Percentiles rank a stretch among this genome's conserved stretches.
phyloP scores from a whole-genome alignment of 768 basidiomycete species.

The Boletus eberwhitei region DNA sequence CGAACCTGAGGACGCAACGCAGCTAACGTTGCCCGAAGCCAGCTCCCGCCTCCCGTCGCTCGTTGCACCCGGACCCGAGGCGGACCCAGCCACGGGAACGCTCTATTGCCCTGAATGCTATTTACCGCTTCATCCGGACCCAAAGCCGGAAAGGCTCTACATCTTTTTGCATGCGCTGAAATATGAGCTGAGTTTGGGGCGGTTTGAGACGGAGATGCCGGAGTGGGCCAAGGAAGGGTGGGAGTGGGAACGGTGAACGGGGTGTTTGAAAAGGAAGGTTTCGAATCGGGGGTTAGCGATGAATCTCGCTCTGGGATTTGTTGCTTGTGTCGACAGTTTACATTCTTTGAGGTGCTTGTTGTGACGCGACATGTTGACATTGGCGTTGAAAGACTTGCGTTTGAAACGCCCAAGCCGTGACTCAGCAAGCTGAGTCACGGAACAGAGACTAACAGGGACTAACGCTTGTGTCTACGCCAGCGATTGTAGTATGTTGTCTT shows the following conservation, averaged over 20 bases:
- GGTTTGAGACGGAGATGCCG: constrained; percentile 83
- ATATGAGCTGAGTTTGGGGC: constrained; percentile 80
- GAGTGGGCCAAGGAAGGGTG: constrained; percentile 81
- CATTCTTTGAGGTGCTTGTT: too few relatives aligned
- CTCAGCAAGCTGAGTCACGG: too few relatives aligned
- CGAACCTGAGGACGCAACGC: background rate
- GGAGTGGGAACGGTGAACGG: constrained; percentile 48
- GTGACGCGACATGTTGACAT: too few relatives aligned
- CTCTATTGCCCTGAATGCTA: constrained; percentile 89
- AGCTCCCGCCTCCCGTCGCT: constrained; percentile 33
- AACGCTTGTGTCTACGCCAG: too few relatives aligned
- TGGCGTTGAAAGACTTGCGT: too few relatives aligned
- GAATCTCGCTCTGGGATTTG: too few relatives aligned
- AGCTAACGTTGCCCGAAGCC: constrained; percentile 50
- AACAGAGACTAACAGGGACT: too few relatives aligned
- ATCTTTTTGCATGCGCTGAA: constrained; percentile 92
- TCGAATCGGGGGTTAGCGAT: too few relatives aligned
- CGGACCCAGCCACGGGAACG: constrained; percentile 41
- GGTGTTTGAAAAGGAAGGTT: too few relatives aligned
- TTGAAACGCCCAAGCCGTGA: too few relatives aligned
- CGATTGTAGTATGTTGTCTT: too few relatives aligned
- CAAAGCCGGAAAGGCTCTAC: constrained; percentile 85
- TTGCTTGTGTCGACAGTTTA: too few relatives aligned
- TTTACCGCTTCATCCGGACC: constrained; percentile 90
- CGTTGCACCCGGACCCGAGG: constrained; percentile 23